Evolutionary conservation across 176 grass and related monocot genomes (phyloP).

Genomic region (Panicum miliaceum): DNA sequence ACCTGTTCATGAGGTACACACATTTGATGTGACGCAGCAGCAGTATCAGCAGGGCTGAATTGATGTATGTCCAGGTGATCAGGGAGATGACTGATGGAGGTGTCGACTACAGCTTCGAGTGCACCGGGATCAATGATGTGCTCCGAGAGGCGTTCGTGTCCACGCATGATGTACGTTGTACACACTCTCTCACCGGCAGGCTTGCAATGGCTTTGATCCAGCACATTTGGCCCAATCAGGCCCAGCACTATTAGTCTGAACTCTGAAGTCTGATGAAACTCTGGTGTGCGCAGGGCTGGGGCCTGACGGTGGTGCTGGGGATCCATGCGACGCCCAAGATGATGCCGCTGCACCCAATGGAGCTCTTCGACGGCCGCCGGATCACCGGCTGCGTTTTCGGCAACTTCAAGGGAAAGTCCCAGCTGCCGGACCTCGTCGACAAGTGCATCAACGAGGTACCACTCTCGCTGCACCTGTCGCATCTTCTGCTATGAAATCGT

Average conservation of each 20-base stretch:
- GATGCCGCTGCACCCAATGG: constrained; percentile 93
- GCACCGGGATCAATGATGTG: constrained; percentile 63
- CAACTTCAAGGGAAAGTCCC: constrained; percentile 85
- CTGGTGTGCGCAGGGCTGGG: constrained; percentile 66
- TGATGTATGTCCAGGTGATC: constrained; percentile 47
- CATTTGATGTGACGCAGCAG: too few relatives aligned
- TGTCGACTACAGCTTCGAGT: constrained; percentile 94
- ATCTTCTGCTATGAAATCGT: neutral
- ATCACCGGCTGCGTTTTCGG: constrained; percentile 69
- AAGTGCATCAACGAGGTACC: constrained; percentile 70
- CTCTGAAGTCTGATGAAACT: too few relatives aligned
- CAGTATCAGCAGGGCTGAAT: neutral
- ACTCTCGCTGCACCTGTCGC: neutral
- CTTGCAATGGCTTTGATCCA: too few relatives aligned
- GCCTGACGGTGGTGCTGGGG: constrained; percentile 72
- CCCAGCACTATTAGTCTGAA: too few relatives aligned
- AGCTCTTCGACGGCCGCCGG: constrained; percentile 77
- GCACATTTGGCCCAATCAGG: too few relatives aligned
- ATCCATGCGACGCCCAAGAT: constrained; percentile 73
- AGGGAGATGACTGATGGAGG: constrained; percentile 81
- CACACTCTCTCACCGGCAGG: neutral
- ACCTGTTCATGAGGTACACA: constrained; percentile 64
- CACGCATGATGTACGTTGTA: constrained; percentile 63
- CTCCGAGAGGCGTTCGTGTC: constrained; percentile 81
- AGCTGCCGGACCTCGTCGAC: constrained; percentile 66